A percentile compares a stretch with the other conserved stretches of the same genome.
Evolutionary conservation across 2,329 filamentous ascomycete genomes (phyloP).

Genomic region (Epichloe glyceriae): DNA sequence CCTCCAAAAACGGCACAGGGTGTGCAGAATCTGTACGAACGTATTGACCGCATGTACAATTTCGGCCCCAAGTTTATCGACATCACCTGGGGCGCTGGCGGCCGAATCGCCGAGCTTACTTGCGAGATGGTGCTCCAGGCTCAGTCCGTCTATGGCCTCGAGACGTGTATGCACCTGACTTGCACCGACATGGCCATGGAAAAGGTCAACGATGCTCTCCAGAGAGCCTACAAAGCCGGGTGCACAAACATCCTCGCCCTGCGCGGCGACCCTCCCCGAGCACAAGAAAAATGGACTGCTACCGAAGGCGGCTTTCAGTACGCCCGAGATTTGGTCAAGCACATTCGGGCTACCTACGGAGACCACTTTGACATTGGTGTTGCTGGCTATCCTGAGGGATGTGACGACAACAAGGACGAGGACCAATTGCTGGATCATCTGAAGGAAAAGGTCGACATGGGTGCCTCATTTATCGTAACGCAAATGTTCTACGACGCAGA

Average conservation of each 20-base stretch:
- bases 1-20: conserved; percentile 94
- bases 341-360: conserved; percentile 62
- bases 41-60: conserved; percentile 97
- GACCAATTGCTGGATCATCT: conserved; percentile 79
- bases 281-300: conserved; percentile 87
- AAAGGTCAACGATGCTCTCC: conserved; percentile 80
- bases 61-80: conserved; percentile 94
- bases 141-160: conserved; percentile 86
- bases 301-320: conserved; percentile 81
- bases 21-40: conserved; percentile 97
- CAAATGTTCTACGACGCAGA: conserved; percentile 99
- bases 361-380: conserved; percentile 89
- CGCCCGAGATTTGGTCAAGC: conserved; percentile 77
- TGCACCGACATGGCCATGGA: conserved; percentile 95
- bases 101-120: conserved; percentile 79
- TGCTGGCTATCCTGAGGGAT: conserved; percentile 90
- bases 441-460: conserved; percentile 94
- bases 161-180: conserved; percentile 98
- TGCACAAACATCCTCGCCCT: conserved; percentile 96
- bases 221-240: conserved; percentile 81
- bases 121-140: conserved; percentile 96
- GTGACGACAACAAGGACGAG: conserved; percentile 81
- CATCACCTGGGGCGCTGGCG: conserved; percentile 95
- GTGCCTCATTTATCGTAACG: conserved; percentile 86
- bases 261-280: conserved; percentile 83